Evolutionary conservation across 78 protist genomes (phyloP).

Genomic region (Dictyostelium purpureum): DNA sequence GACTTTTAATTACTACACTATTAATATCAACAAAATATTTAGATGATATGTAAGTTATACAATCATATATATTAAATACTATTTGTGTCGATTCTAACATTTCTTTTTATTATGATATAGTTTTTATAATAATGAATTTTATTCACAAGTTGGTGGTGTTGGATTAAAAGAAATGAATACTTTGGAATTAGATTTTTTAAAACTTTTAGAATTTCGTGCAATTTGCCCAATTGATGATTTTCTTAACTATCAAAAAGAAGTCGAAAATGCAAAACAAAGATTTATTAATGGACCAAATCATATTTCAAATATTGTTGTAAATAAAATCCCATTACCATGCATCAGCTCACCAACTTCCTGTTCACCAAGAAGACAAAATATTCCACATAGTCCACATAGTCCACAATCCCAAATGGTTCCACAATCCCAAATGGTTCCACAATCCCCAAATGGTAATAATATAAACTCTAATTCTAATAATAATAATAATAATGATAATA

Average conservation of each 20-base stretch:
- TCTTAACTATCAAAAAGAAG: constrained; percentile 22
- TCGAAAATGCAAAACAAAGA: constrained; percentile 9
- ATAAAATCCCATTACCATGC: background rate
- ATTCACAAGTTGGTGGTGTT: constrained; percentile 77
- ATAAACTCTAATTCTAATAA: no score
- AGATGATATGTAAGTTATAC: constrained; percentile 49
- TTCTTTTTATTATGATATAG: background rate
- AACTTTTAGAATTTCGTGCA: constrained; percentile 31
- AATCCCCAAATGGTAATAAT: no score
- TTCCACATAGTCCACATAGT: background rate
- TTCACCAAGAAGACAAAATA: background rate
- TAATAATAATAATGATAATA: no score
- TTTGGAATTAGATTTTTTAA: constrained; percentile 53
- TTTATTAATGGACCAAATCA: background rate
- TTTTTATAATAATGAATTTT: constrained; percentile 73
- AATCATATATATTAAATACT: background rate
- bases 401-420: background rate
- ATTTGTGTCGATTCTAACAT: background rate
- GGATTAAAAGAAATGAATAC: constrained; percentile 52
- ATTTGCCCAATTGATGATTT: constrained; percentile 17
- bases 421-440: background rate
- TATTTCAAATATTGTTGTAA: background rate
- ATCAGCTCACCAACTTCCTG: background rate
- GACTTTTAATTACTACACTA: constrained; percentile 56
- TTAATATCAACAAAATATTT: constrained; percentile 68